Evolutionary conservation across 1,139 yeast genomes (phyloP).

Genomic region (Lodderomyces parapsilosis): DNA sequence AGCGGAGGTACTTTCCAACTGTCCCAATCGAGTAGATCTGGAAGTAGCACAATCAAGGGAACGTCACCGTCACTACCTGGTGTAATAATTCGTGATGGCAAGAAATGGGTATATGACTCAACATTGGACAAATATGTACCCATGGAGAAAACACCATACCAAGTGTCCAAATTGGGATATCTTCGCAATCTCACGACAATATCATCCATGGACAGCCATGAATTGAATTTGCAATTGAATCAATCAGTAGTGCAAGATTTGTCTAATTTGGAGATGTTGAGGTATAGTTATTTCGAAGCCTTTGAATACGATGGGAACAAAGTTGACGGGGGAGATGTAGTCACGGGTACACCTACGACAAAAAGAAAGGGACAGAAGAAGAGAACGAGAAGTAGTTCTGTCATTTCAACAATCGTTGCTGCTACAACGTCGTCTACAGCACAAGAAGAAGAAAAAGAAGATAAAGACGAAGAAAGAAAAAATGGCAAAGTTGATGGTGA

Average conservation of each 20-base stretch:
- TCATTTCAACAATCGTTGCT: neutral
- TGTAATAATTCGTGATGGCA: slow-evolving; percentile 2
- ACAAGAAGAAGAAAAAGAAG: neutral
- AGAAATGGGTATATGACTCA: slow-evolving; percentile 3
- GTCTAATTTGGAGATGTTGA: slow-evolving; percentile 18
- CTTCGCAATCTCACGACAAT: neutral
- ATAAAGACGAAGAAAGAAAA: no score
- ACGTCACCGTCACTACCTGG: neutral
- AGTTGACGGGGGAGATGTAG: neutral
- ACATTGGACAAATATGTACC: slow-evolving; percentile 1
- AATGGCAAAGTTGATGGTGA: neutral
- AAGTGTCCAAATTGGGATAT: neutral
- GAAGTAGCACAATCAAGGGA: neutral
- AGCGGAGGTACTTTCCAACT: neutral
- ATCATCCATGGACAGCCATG: neutral
- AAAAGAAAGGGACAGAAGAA: neutral
- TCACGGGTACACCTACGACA: neutral
- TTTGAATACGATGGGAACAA: slow-evolving; percentile 10
- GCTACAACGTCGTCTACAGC: neutral
- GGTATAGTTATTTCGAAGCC: slow-evolving; percentile 24
- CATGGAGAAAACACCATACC: neutral
- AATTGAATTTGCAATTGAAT: slow-evolving; percentile 2
- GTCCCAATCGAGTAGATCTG: neutral
- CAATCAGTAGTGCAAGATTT: neutral
- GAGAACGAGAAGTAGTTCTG: neutral